Percentiles rank a stretch among this genome's conserved stretches.
These are phyloP conservation scores for Fusarium chaquense DNA, from an alignment of 2,329 filamentous ascomycete species.

Conservation along the genomic window DNA sequence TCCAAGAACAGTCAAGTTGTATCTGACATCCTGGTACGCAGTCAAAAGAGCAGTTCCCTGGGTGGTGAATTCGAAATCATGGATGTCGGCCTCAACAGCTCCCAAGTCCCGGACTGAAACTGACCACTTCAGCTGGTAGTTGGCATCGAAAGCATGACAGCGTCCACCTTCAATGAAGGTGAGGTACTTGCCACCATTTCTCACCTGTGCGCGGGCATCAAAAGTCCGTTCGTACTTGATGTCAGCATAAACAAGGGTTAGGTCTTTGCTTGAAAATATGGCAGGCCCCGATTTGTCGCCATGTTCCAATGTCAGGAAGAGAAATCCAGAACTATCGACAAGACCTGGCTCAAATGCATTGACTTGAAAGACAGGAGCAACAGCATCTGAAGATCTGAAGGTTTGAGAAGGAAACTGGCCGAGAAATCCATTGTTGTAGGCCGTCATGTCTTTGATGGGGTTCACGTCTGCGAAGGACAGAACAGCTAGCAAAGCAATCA, in stretches of 20 bases:
- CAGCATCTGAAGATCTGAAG: constrained; percentile 34
- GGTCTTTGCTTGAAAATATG: constrained; percentile 43
- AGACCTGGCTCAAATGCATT: constrained; percentile 35
- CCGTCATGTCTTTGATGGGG: constrained; percentile 25
- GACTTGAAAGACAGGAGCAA: constrained; percentile 43
- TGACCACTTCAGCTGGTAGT: constrained; percentile 41
- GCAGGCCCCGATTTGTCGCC: constrained; percentile 36
- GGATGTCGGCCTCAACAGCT: constrained; percentile 34
- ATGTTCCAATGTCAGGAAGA: constrained; percentile 38
- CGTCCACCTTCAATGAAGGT: constrained; percentile 41
- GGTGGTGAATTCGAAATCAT: constrained; percentile 42
- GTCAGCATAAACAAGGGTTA: constrained; percentile 43
- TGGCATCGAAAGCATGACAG: constrained; percentile 39
- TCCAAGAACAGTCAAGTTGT: constrained; percentile 38
- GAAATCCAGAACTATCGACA: constrained; percentile 36
- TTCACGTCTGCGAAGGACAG: constrained; percentile 27
- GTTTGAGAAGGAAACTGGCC: constrained; percentile 39
- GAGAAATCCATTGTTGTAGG: constrained; percentile 36
- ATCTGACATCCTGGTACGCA: constrained; percentile 43
- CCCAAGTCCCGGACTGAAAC: constrained; percentile 32
- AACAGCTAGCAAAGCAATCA: constrained; percentile 5
- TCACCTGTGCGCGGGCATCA: constrained; percentile 40
- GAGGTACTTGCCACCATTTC: constrained; percentile 32
- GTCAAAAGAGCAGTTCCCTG: constrained; percentile 40
- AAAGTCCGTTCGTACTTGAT: constrained; percentile 34